Evolutionary conservation across 768 basidiomycete species (phyloP).

Genomic region (Mycena venus): DNA sequence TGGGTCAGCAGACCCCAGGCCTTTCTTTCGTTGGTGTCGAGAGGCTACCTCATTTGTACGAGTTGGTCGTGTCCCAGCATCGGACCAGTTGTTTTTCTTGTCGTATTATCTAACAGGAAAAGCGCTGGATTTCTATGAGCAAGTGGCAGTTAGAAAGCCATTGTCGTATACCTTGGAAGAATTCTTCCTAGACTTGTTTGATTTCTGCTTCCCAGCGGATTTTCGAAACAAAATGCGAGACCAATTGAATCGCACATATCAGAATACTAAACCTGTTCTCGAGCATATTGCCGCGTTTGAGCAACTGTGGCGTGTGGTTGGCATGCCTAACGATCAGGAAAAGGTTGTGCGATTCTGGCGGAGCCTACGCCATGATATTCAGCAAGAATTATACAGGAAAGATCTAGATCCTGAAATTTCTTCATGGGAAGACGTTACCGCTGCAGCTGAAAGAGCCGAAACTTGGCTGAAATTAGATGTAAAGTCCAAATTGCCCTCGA

Average conservation of each 20-base stretch:
- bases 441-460: neutral
- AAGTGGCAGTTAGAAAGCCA: neutral
- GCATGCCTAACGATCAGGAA: neutral
- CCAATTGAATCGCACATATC: neutral
- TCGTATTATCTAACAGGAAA: neutral
- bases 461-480: neutral
- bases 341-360: conserved; percentile 3
- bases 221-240: neutral
- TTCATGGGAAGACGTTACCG: neutral
- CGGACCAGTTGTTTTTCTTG: neutral
- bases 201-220: neutral
- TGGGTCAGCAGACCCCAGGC: neutral
- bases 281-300: conserved; percentile 5
- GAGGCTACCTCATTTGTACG: neutral
- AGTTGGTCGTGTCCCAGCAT: neutral
- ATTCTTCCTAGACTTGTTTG: neutral
- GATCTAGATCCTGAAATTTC: neutral
- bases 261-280: conserved; percentile 7
- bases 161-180: neutral
- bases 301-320: neutral
- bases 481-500: neutral
- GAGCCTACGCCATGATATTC: neutral
- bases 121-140: neutral
- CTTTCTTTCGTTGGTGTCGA: conserved; percentile 6
- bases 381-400: neutral